Percentiles rank a stretch among this genome's conserved stretches.
These are phyloP conservation scores for Colletotrichum liaoningense DNA, from an alignment of 2,329 filamentous ascomycete species.

Conservation along the genomic window DNA sequence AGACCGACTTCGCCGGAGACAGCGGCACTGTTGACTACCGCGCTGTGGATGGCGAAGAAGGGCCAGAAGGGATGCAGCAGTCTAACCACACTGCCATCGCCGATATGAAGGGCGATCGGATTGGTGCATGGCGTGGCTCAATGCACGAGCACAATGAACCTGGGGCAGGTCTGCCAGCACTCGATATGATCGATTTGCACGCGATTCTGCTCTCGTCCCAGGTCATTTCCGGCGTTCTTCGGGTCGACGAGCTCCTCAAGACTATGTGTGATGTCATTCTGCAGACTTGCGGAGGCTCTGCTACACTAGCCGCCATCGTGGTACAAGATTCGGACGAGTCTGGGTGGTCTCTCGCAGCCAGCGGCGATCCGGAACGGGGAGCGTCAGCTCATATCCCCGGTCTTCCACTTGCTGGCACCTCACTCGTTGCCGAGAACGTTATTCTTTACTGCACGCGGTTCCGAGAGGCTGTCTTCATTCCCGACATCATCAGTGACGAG, in stretches of 20 bases:
- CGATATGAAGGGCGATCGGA: slow-evolving; percentile 67
- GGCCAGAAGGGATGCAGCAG: slow-evolving; percentile 51
- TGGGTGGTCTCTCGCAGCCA: slow-evolving; percentile 80
- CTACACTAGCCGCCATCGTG: slow-evolving; percentile 78
- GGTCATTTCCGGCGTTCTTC: slow-evolving; percentile 81
- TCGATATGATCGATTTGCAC: slow-evolving; percentile 86
- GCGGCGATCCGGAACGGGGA: slow-evolving; percentile 77
- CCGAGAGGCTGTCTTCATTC: slow-evolving; percentile 78
- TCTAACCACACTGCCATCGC: slow-evolving; percentile 56
- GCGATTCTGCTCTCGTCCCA: slow-evolving; percentile 84
- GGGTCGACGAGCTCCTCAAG: slow-evolving; percentile 79
- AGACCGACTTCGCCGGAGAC: slow-evolving; percentile 77
- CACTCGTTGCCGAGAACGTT: slow-evolving; percentile 80
- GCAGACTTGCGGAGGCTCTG: slow-evolving; percentile 78
- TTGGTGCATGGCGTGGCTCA: slow-evolving; percentile 72
- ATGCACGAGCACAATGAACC: slow-evolving; percentile 66
- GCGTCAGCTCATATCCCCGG: slow-evolving; percentile 75
- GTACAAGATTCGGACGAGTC: slow-evolving; percentile 74
- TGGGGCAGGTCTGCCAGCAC: slow-evolving; percentile 73
- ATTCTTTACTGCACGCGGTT: slow-evolving; percentile 83
- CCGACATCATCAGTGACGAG: slow-evolving; percentile 80
- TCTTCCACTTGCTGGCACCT: slow-evolving; percentile 72
- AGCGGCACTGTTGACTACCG: slow-evolving; percentile 64
- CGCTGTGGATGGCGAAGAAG: slow-evolving; percentile 57
- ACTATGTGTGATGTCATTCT: slow-evolving; percentile 87